Evolutionary conservation across 164 flowering plant species (phyloP).

Genomic region (Stephania cephalantha): DNA sequence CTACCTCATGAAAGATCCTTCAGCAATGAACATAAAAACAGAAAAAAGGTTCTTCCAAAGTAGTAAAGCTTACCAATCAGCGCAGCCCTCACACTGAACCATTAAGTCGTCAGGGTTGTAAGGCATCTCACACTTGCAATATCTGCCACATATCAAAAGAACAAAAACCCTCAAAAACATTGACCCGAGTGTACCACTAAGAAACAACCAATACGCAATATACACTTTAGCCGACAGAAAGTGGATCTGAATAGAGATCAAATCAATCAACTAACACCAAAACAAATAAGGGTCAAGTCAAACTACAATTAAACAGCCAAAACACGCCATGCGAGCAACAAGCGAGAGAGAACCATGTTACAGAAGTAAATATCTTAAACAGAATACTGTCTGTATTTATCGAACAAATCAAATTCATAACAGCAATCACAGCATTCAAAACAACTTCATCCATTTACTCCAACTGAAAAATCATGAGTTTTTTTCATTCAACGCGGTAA

Average conservation of each 20-base stretch:
- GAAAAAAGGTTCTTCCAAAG: neutral
- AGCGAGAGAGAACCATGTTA: neutral
- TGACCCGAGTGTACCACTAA: neutral
- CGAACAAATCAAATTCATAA: neutral
- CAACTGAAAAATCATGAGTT: neutral
- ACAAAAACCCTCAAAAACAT: neutral
- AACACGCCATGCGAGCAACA: neutral
- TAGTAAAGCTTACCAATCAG: slow-evolving; percentile 50
- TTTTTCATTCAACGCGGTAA: neutral
- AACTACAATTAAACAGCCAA: neutral
- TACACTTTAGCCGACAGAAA: neutral
- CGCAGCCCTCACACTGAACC: slow-evolving; percentile 77
- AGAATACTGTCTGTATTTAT: neutral
- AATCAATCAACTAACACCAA: neutral
- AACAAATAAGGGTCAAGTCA: neutral
- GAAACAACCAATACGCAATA: neutral
- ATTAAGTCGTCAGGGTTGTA: slow-evolving; percentile 78
- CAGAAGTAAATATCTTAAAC: too few relatives aligned
- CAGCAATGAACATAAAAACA: neutral
- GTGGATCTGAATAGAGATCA: neutral
- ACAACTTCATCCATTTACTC: neutral
- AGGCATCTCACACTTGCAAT: slow-evolving; percentile 83
- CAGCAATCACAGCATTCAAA: neutral
- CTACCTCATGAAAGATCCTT: neutral
- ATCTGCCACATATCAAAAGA: slow-evolving; percentile 34